Conservation (phyloP, 2,329 filamentous ascomycete species). For the Talaromyces sp. region DNA sequence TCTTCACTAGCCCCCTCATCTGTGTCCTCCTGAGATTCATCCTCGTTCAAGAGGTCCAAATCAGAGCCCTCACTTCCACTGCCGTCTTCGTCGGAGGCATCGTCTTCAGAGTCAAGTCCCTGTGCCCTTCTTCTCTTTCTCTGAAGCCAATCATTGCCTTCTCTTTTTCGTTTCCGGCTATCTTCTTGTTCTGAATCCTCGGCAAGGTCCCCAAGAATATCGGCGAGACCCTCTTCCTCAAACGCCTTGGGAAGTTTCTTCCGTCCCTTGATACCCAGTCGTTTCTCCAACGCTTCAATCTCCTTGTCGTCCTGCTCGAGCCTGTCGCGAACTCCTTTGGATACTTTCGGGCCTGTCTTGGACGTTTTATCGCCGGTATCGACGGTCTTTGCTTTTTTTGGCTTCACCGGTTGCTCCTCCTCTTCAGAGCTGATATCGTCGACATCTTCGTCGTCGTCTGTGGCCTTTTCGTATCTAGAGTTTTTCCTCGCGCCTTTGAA, state of each 20-base stretch:
- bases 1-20: slow-evolving; percentile 26
- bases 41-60: slow-evolving; percentile 22
- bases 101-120: slow-evolving; percentile 18
- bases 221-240: slow-evolving; percentile 75
- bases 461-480: slow-evolving; percentile 22
- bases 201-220: slow-evolving; percentile 65
- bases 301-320: slow-evolving; percentile 79
- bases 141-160: slow-evolving; percentile 56
- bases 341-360: slow-evolving; percentile 22
- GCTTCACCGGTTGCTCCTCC: slow-evolving; percentile 3
- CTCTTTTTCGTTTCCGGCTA: slow-evolving; percentile 52
- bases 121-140: slow-evolving; percentile 52
- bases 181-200: slow-evolving; percentile 45
- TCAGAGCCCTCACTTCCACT: slow-evolving; percentile 19
- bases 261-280: slow-evolving; percentile 72
- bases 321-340: slow-evolving; percentile 50
- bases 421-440: slow-evolving; percentile 13
- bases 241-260: slow-evolving; percentile 69
- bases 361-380: slow-evolving; percentile 9
- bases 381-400: background rate
- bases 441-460: slow-evolving; percentile 18
- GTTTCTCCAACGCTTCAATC: slow-evolving; percentile 81
- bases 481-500: slow-evolving; percentile 12
- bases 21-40: slow-evolving; percentile 23
- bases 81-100: slow-evolving; percentile 19